Base-by-base conservation (phyloP, 2,329 filamentous ascomycete species). In the Penicillium polonicum region DNA sequence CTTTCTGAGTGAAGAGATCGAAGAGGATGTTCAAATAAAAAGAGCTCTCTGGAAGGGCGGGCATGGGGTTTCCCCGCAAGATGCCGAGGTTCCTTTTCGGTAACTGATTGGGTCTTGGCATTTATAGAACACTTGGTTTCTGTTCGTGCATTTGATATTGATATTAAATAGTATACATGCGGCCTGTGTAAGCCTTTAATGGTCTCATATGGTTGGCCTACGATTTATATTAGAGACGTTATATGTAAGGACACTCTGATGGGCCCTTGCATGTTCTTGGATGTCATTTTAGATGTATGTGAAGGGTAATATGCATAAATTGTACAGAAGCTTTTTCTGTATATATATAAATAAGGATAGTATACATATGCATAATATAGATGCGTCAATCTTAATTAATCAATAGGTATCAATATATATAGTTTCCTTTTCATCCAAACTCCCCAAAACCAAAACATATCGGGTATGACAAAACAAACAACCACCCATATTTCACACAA, bases 11-110 rank as follows among this genome's bases (percentile, higher is more conserved):
- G 38, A 44, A 51, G 53, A 21, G 39, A 31, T 25, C 10, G 44
- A 21, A 31, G 27, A 21, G 19, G 4, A 29, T 12, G 23, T 29
- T n/a, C 29, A 35, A 35, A 49, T 19, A 55, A 27, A 25, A 49
- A 35, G 42, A 57, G 35, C 23, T n/a, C 23, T 21, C n/a, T 29
- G 27, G 25, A 48, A 17, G 25, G 4, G 57, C 23, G 23, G 55
- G 21, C 15, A 52, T 39, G 46, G 23, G 45, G 48, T 43, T 61
- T 60, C 63, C 64, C 64, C 64, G 63, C 61, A 50, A 59, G 48
- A 60, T 64, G 61, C 64, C 64, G 64, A 66, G 64, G 64, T 61
- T 48, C 45, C 43, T 58, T 48, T 54, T 62, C 62, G 61, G 58
- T 66, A 61, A 59, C 44, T 44, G 6, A 41, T 4, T 7, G 31